Percentiles rank a stretch among this genome's conserved stretches.
These are phyloP conservation scores for Colletotrichum gloeosporioides DNA, from an alignment of 2,329 filamentous ascomycete species.

Conservation along the genomic window DNA sequence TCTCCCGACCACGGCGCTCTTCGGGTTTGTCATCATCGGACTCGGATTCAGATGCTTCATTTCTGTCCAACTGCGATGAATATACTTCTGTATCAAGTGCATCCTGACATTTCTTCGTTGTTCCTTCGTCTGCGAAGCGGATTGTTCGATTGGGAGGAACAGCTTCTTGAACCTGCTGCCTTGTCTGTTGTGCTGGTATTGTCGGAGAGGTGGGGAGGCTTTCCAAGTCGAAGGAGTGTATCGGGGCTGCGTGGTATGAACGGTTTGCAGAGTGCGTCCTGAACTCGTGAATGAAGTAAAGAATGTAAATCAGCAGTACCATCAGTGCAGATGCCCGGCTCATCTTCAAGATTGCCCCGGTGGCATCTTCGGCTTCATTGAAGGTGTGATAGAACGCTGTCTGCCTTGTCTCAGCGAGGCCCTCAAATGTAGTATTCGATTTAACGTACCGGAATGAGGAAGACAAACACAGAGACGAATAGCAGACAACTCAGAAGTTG, in stretches of 20 bases:
- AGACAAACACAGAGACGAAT: constrained; percentile 43
- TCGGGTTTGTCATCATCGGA: background rate
- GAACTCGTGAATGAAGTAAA: constrained; percentile 79
- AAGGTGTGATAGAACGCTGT: constrained; percentile 57
- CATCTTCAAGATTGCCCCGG: constrained; percentile 70
- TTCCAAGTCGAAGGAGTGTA: background rate
- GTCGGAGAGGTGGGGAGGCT: background rate
- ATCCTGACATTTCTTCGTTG: background rate
- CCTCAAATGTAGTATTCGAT: rapidly evolving
- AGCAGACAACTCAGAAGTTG: constrained; percentile 40
- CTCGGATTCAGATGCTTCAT: background rate
- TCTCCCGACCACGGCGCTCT: background rate
- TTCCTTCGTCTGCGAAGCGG: constrained; percentile 31
- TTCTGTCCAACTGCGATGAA: background rate
- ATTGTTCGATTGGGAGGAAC: constrained; percentile 28
- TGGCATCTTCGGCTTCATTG: constrained; percentile 58
- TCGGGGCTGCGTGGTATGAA: constrained; percentile 56
- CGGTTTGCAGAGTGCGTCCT: constrained; percentile 58
- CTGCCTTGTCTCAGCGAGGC: constrained; percentile 22
- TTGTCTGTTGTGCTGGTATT: background rate
- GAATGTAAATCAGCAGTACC: constrained; percentile 72
- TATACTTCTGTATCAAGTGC: background rate
- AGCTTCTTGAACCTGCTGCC: background rate
- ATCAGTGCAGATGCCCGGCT: constrained; percentile 81
- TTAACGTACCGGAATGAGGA: constrained; percentile 38